Percentiles rank a stretch among this genome's conserved stretches.
These are phyloP conservation scores for Ploettnerulaceae sp. DNA, from an alignment of 2,329 filamentous ascomycete species.

Conservation along the genomic window DNA sequence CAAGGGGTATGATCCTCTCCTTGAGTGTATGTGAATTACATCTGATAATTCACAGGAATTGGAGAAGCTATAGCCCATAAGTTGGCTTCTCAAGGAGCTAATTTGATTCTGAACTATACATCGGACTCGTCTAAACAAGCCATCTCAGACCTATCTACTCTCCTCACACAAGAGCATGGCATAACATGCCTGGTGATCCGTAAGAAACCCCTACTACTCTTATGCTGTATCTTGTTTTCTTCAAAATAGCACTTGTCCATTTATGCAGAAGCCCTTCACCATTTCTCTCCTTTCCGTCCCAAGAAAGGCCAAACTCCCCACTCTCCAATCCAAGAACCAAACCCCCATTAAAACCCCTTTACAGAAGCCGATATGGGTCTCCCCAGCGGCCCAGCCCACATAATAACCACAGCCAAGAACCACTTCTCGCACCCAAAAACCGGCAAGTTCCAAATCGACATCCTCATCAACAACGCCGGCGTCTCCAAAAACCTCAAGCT, in stretches of 20 bases:
- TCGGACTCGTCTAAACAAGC: constrained; percentile 52
- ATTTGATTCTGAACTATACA: constrained; percentile 61
- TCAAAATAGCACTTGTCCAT: no score
- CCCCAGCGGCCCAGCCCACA: constrained; percentile 52
- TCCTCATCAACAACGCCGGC: constrained; percentile 85
- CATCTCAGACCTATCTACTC: constrained; percentile 49
- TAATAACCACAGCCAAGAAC: constrained; percentile 54
- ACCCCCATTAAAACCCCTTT: neutral
- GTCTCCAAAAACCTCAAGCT: constrained; percentile 60
- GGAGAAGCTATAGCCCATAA: constrained; percentile 60
- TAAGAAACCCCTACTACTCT: neutral
- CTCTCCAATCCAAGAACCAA: neutral
- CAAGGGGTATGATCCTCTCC: constrained; percentile 53
- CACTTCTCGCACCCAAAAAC: constrained; percentile 48
- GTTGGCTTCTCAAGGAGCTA: constrained; percentile 63
- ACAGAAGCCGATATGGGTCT: constrained; percentile 63
- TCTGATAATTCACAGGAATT: constrained; percentile 52
- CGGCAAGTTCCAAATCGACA: constrained; percentile 63
- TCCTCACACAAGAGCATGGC: constrained; percentile 52
- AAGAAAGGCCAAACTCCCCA: no score
- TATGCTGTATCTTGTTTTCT: no score
- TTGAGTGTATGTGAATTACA: neutral
- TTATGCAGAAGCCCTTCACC: no score
- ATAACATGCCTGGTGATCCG: constrained; percentile 57
- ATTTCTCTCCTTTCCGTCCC: neutral